A percentile compares a stretch with the other conserved stretches of the same genome.
Evolutionary conservation across 108 stramenopile genomes (phyloP).

Genomic region (Nitzschia sp.): DNA sequence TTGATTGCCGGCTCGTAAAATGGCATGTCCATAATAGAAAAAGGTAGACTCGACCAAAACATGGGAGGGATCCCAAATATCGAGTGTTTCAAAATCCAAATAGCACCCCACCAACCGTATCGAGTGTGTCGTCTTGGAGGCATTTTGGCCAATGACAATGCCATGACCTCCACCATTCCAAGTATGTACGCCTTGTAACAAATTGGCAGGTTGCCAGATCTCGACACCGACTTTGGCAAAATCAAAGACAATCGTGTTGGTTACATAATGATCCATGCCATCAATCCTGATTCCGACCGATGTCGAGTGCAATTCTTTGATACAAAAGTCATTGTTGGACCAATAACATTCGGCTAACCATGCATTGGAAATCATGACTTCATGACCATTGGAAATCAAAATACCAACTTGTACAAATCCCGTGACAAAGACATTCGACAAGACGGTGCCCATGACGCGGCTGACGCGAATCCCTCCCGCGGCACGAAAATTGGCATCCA

Average conservation of each 20-base stretch:
- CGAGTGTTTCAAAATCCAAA: slow-evolving; percentile 17
- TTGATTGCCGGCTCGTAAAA: slow-evolving; percentile 6
- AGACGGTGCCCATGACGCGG: slow-evolving; percentile 11
- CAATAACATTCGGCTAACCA: slow-evolving; percentile 22
- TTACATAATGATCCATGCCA: slow-evolving; percentile 10
- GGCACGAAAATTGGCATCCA: slow-evolving; percentile 20
- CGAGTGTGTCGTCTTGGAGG: not conserved
- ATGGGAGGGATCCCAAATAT: slow-evolving; percentile 14
- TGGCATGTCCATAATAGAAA: slow-evolving; percentile 14
- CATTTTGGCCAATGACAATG: slow-evolving; percentile 4
- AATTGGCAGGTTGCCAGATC: slow-evolving; percentile 2
- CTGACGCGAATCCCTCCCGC: slow-evolving; percentile 11
- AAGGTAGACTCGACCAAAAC: slow-evolving; percentile 14
- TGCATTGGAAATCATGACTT: slow-evolving; percentile 17
- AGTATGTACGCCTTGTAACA: slow-evolving; percentile 21
- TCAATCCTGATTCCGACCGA: slow-evolving; percentile 10
- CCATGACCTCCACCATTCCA: slow-evolving; percentile 18
- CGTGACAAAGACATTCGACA: slow-evolving; percentile 14
- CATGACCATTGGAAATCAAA: slow-evolving; percentile 3
- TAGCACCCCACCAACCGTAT: slow-evolving; percentile 16
- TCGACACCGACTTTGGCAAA: slow-evolving; percentile 8
- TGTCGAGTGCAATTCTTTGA: not conserved
- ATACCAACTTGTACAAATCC: slow-evolving; percentile 11
- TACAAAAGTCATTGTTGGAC: not conserved
- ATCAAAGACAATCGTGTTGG: slow-evolving; percentile 15